Conservation (phyloP, 176 grass and related monocot species). For the Oryza longistaminata region DNA sequence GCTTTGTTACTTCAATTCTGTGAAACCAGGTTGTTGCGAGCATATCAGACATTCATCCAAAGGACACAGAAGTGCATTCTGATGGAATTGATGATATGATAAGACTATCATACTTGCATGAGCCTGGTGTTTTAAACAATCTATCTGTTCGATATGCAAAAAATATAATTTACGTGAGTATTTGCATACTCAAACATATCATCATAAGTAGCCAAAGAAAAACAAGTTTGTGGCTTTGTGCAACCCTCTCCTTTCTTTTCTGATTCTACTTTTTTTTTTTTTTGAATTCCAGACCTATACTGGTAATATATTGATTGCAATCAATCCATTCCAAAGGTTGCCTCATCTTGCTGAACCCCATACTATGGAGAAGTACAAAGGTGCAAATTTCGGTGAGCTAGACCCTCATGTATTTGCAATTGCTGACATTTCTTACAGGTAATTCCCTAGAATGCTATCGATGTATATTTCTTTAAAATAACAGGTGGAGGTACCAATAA, state of each 20-base stretch:
- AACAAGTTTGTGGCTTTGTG: background rate
- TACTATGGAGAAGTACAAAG: conserved; percentile 82
- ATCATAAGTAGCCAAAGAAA: background rate
- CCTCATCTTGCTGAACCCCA: conserved; percentile 69
- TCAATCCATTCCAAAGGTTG: conserved; percentile 92
- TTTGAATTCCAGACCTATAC: conserved; percentile 75
- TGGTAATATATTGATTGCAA: conserved; percentile 90
- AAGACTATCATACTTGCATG: conserved; percentile 80
- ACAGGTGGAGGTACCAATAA: conserved; percentile 27
- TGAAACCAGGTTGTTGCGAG: conserved; percentile 59
- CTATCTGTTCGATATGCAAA: conserved; percentile 67
- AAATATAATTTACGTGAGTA: conserved; percentile 86
- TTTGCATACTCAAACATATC: conserved; percentile 15
- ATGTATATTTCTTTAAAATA: conserved; percentile 37
- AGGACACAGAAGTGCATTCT: conserved; percentile 65
- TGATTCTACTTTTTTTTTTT: conserved; percentile 9
- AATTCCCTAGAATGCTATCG: conserved; percentile 46
- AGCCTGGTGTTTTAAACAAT: conserved; percentile 91
- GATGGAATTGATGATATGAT: conserved; percentile 92
- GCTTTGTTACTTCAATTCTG: conserved; percentile 3
- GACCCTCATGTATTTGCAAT: conserved; percentile 92
- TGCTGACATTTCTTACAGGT: conserved; percentile 94
- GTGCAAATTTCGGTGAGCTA: conserved; percentile 75
- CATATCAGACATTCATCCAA: conserved; percentile 76
- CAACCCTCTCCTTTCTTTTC: background rate